Conservation (phyloP, 345 rosid genomes). For the Rhizophora mangle region DNA sequence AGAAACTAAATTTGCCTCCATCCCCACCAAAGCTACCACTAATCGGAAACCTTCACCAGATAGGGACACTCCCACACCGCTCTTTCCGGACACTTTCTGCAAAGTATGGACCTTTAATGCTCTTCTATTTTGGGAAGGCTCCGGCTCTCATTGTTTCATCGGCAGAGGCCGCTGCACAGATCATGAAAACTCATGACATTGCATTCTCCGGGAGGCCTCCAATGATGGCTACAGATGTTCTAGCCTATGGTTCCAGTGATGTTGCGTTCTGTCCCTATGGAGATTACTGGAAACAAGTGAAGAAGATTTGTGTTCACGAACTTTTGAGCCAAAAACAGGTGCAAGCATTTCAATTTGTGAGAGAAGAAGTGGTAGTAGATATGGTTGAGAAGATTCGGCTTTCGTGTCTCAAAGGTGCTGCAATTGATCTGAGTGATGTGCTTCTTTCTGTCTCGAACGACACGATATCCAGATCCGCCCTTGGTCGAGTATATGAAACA, state of each 20-base stretch:
- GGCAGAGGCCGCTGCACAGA: constrained; percentile 8
- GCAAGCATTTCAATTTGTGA: constrained; percentile 9
- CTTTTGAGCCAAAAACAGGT: constrained; percentile 27
- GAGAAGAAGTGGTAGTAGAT: constrained; percentile 11
- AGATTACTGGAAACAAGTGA: constrained; percentile 23
- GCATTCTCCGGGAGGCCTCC: constrained; percentile 16
- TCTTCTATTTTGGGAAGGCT: constrained; percentile 7
- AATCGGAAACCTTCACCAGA: constrained; percentile 29
- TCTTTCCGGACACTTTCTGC: constrained; percentile 13
- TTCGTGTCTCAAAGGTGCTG: background rate
- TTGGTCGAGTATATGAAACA: constrained; percentile 6
- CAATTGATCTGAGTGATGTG: constrained; percentile 1
- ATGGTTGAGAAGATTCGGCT: background rate
- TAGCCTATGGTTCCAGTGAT: constrained; percentile 10
- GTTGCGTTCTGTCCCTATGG: constrained; percentile 17
- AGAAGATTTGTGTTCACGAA: constrained; percentile 17
- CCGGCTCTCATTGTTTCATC: constrained; percentile 26
- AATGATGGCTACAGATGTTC: constrained; percentile 7
- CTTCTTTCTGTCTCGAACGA: background rate
- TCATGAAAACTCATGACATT: constrained; percentile 12
- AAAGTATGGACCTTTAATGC: constrained; percentile 28
- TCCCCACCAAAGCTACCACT: constrained; percentile 21
- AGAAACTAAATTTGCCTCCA: constrained; percentile 23
- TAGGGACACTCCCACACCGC: constrained; percentile 19
- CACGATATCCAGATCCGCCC: constrained; percentile 8